Base-by-base conservation (phyloP, 768 basidiomycete genomes). In the Hirschioporus abietinus region DNA sequence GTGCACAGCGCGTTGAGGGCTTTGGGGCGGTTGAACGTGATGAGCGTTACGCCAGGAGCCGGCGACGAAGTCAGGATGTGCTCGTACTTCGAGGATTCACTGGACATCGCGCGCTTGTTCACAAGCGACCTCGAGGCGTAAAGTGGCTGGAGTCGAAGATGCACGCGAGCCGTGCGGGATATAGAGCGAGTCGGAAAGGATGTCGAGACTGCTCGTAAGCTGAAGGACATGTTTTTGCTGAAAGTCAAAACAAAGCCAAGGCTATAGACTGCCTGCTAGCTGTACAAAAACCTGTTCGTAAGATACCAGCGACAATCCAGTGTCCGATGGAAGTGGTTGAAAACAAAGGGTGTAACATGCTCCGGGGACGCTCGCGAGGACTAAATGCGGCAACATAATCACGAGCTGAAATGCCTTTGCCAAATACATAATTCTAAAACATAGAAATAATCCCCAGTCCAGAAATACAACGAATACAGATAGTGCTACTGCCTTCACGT, bases 21-120 rank as follows among this genome's bases (percentile, higher is more conserved):
- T 71, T 94, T 94, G 26, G 95, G 95, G 59, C 95, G 84, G 78
- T 96, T 95, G 72, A 96, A 82, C 17, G 90, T 92, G 73, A 96
- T 86, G 72, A 96, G 86, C n/a, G 84, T 80, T 58, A 93, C 89
- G 23, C 82, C 82, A 2, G 87, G 85, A 64, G 87, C 83, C 1
- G 92, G 91, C 67, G 83, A 82, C 2, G 90, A 86, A 20, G 86
- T 83, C 58, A 93, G 78, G 73, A 93, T 90, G 72, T 87, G 82
- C 72, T 86, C 83, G 77, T 89, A 91, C 65, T 80, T 74, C 35
- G 70, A 69, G 24, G 72, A 66, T 8, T 69, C 67, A 35, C 81
- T 75, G 57, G 86, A 87, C 86, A 88, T 87, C 71, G 80, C 73
- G 63, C 85, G 83, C 23, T 68, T 60, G n/a, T 61, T 63, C 30